Base-by-base conservation (phyloP, 306 rosid genomes). In the Bauhinia variegata region DNA sequence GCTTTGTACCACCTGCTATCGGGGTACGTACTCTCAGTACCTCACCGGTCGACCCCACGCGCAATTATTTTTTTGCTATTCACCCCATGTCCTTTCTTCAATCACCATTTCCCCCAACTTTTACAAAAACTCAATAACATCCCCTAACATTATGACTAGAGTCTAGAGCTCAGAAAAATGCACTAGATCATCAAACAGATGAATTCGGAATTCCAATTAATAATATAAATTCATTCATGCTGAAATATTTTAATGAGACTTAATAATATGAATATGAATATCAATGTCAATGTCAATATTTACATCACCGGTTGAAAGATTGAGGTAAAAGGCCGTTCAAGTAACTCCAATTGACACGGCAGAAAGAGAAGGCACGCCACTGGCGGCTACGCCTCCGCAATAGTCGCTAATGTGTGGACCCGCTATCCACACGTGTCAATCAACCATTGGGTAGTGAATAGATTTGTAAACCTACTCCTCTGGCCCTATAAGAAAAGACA, bases 371-470 rank as follows among this genome's bases (percentile, higher is more conserved):
- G 2, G 28, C 86, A 58, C 76, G 80, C 64, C 70, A 61, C 59
- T 64, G 80, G 81, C 76, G 82, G 79, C 73, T 68, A 50, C 69
- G 72, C 53, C 54, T 74, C 74, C 61, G 74, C 55, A 37, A 75
- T 60, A 51, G 57, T 63, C 73, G 77, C 77, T 41, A 74, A 0
- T 15, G 13, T 1, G 67, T 56, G 73, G 83, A 37, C 65, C 80
- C 84, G 5, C 0, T 5, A 3, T n/a, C n/a, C n/a, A 78, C 79
- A 68, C 77, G 55, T 67, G 82, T 65, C 61, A 1, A 0, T 2
- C 2, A 23, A 1, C 58, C 1, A 39, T 38, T 38, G 51, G 65
- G 36, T 6, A 6, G 3, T 7, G 19, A 14, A 13, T 1, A 30
- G 28, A 10, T 58, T 15, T 11, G 47, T 23, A 37, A 18, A 10